Conservation (phyloP, 2,329 filamentous ascomycete genomes). For the Fusarium nurragi region DNA sequence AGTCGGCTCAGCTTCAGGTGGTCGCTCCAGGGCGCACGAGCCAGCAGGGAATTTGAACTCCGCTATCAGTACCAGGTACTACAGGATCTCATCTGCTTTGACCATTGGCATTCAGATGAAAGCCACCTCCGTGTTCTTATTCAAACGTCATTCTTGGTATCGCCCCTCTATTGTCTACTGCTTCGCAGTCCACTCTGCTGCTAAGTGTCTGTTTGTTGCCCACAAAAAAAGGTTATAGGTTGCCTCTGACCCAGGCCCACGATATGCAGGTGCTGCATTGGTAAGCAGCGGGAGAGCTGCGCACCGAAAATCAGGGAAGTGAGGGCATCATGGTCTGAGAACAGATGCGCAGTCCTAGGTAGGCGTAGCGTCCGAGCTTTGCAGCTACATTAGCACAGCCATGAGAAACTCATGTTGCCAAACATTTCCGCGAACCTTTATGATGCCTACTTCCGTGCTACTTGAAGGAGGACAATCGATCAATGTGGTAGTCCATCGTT, state of each 20-base stretch:
- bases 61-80: not conserved
- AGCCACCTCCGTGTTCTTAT: not conserved
- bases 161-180: not conserved
- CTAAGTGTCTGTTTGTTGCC: not conserved
- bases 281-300: constrained; percentile 11
- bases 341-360: not conserved
- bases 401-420: not conserved
- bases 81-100: not conserved
- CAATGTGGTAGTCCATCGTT: not conserved
- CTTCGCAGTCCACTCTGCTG: constrained; percentile 3
- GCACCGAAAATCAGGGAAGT: constrained; percentile 4
- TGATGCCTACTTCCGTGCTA: not conserved
- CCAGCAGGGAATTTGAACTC: constrained; percentile 28
- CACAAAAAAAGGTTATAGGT: constrained; percentile 17
- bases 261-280: constrained; percentile 14
- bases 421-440: not conserved
- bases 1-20: constrained; percentile 25
- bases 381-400: constrained; percentile 1
- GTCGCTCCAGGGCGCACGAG: constrained; percentile 34
- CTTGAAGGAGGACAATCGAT: not conserved
- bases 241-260: constrained; percentile 9
- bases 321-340: constrained; percentile 15
- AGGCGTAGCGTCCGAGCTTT: not conserved
- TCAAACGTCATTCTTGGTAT: not conserved
- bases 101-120: not conserved